Evolutionary conservation across 257 asterid species (phyloP).

Genomic region (Thymus quinquecostatus): DNA sequence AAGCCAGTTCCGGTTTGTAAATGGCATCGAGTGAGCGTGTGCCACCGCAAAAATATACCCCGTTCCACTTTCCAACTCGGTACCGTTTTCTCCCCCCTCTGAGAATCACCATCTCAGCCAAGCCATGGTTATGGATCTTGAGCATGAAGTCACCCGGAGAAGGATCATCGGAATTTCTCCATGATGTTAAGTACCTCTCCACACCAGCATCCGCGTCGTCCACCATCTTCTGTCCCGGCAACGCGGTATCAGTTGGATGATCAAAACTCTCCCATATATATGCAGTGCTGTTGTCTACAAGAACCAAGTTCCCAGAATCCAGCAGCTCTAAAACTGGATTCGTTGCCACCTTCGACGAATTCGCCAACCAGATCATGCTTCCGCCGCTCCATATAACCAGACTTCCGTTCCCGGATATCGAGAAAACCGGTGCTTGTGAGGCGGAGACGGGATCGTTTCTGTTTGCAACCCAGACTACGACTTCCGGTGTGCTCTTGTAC

Average conservation of each 20-base stretch:
- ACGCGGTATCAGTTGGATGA: not conserved
- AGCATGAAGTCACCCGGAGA: not conserved
- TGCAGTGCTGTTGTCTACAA: not conserved
- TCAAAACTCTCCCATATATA: not conserved
- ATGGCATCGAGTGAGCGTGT: not conserved
- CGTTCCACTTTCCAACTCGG: not conserved
- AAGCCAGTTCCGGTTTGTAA: not conserved
- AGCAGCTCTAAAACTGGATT: constrained; percentile 31
- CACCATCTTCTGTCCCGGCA: not conserved
- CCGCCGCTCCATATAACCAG: constrained; percentile 1
- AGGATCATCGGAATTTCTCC: not conserved
- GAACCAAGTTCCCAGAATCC: constrained; percentile 37
- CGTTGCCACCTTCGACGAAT: constrained; percentile 12
- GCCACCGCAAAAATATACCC: not conserved
- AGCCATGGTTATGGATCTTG: not conserved
- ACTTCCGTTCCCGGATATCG: constrained; percentile 3
- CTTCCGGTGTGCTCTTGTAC: constrained; percentile 35
- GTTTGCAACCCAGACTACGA: constrained; percentile 40
- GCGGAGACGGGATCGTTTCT: constrained; percentile 26
- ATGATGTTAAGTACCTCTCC: not conserved
- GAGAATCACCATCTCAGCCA: not conserved
- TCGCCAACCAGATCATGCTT: constrained; percentile 30
- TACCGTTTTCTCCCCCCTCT: not conserved
- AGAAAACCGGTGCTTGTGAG: not conserved
- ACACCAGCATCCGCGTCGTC: not conserved